Conservation (phyloP, 495 filamentous ascomycete genomes). For the Aspergillus incahuasiensis region DNA sequence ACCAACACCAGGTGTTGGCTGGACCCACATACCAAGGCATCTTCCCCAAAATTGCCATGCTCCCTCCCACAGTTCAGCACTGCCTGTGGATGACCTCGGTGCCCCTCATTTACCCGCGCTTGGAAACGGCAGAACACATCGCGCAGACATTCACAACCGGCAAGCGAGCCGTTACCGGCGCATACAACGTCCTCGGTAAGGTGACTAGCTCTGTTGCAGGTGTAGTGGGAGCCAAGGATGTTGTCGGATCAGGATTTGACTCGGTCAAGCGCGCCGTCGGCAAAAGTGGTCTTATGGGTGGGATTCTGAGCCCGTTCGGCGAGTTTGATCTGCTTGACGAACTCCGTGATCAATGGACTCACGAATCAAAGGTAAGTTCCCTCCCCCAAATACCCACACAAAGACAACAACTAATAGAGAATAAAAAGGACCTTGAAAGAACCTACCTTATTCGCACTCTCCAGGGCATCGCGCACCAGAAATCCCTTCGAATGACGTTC, state of each 20-base stretch:
- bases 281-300: slow-evolving; percentile 90
- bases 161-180: slow-evolving; percentile 91
- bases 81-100: slow-evolving; percentile 93
- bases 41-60: slow-evolving; percentile 88
- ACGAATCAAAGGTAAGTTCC: slow-evolving; percentile 80
- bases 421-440: slow-evolving; percentile 73
- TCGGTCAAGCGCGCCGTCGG: slow-evolving; percentile 94
- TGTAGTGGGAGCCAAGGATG: slow-evolving; percentile 87
- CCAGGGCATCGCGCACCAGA: slow-evolving; percentile 89
- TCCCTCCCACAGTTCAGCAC: slow-evolving; percentile 92
- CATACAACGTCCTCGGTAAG: slow-evolving; percentile 92
- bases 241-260: slow-evolving; percentile 86
- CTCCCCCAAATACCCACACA: neutral
- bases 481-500: slow-evolving; percentile 93
- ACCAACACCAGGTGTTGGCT: slow-evolving; percentile 85
- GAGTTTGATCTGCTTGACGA: slow-evolving; percentile 94
- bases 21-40: slow-evolving; percentile 95
- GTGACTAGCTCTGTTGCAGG: slow-evolving; percentile 90
- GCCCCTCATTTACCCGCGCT: slow-evolving; percentile 82
- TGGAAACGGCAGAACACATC: slow-evolving; percentile 85
- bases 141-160: slow-evolving; percentile 88
- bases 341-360: slow-evolving; percentile 93
- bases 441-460: slow-evolving; percentile 95
- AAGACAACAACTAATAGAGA: neutral
- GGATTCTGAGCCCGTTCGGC: slow-evolving; percentile 92